Conservation (phyloP, 1,284 basidiomycete genomes). For the Cryptococcus maquisensis region DNA sequence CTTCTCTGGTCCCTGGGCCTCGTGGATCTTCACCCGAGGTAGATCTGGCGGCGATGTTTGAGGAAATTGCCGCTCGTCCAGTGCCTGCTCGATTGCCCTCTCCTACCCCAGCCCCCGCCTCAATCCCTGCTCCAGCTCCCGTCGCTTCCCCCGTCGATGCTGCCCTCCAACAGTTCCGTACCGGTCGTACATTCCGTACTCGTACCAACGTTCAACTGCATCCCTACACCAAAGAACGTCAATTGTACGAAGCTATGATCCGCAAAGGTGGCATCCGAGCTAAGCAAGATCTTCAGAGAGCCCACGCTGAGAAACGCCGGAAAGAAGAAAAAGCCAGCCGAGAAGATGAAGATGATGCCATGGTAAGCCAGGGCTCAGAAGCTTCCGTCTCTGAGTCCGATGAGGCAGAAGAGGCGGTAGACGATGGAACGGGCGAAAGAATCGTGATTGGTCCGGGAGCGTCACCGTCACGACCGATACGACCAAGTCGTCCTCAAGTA, state of each 20-base stretch:
- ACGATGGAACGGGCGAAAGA: conserved; percentile 19
- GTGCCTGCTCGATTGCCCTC: neutral
- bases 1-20: neutral
- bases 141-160: conserved; percentile 21
- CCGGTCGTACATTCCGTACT: conserved; percentile 43
- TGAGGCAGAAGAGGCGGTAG: neutral
- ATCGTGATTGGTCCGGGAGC: conserved; percentile 40
- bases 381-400: conserved; percentile 5
- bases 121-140: neutral
- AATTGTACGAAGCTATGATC: conserved; percentile 40
- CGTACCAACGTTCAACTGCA: conserved; percentile 47
- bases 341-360: conserved; percentile 13
- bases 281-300: conserved; percentile 19
- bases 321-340: neutral
- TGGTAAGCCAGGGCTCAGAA: conserved; percentile 12
- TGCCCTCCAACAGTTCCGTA: conserved; percentile 39
- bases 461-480: conserved; percentile 1
- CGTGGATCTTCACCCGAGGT: conserved; percentile 4
- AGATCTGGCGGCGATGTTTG: conserved; percentile 6
- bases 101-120: neutral
- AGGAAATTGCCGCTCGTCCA: neutral
- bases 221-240: conserved; percentile 46
- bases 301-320: neutral
- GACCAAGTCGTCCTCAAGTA: conserved; percentile 8
- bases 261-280: conserved; percentile 29